Evolutionary conservation across 805 yeast species (phyloP), one percentile per base, ranked within the genome.

Genomic region (Metschnikowia shivogae): DNA sequence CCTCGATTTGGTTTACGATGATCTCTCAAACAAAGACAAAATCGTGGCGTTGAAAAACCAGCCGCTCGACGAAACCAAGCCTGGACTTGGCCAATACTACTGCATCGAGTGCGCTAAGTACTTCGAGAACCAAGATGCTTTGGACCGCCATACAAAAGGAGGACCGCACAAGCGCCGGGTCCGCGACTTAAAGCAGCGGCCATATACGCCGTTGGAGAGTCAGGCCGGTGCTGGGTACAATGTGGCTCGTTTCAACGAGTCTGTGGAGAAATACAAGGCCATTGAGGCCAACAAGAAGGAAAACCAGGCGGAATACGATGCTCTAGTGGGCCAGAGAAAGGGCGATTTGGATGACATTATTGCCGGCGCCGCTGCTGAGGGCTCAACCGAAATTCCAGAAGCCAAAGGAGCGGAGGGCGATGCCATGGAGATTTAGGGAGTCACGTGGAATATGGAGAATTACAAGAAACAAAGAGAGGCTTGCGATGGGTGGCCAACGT

Each of bases 71-170:
- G 98, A 92, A 67, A 80, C 82, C 36, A 84, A 84, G 60, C 90
- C 97, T 1, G 99, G 99, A 1, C 69, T 93, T 53, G 99, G 97
- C 12, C 98, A 93, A 66, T 84, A 80, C 65, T 93, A 88, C 65
- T 93, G 98, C 66, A 76, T 93, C 43, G 96, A 89, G 52, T 93
- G 99, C 73, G 95, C 95, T 39, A 86, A 84, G 62, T 89, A 93
- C 65, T 89, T 81, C 59, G 97, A 90, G 62, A 82, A 83, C 46
- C 89, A 85, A 36, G 63, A 67, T 28, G 85, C 95, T 6, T 72
- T 87, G 44, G 80, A 79, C 48, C 74, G 82, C 11, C 99, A 93
- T 68, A 67, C 76, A 50, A 79, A 80, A 55, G 74, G 85, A 4
- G 90, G 89, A 59, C 76, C 82, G 6, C 99, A 93, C 67, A 90